phyloP scores from a whole-genome alignment of 495 filamentous ascomycete genomes.

The Neurospora tetrasperma region DNA sequence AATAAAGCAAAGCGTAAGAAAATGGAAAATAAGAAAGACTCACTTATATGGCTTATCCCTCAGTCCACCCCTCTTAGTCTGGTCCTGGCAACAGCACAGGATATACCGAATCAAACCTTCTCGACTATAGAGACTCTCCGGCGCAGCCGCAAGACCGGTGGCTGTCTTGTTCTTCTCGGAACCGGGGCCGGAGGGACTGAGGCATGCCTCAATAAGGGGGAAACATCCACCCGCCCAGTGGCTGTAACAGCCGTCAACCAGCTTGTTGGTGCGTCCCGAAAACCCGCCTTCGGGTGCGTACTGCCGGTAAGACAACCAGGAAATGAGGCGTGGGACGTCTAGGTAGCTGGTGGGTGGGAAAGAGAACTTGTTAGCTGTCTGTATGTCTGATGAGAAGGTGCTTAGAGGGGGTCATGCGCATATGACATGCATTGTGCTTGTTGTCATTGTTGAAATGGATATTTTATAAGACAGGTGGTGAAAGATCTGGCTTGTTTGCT shows the following conservation, averaged over 20 bases:
- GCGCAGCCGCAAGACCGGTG: slow-evolving; percentile 10
- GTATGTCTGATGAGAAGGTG: neutral
- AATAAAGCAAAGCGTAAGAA: neutral
- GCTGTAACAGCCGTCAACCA: slow-evolving; percentile 96
- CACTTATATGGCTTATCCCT: slow-evolving; percentile 91
- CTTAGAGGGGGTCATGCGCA: neutral
- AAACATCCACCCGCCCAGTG: slow-evolving; percentile 96
- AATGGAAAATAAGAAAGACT: slow-evolving; percentile 20
- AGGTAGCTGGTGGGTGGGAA: slow-evolving; percentile 47
- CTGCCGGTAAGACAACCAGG: slow-evolving; percentile 83
- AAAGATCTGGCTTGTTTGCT: neutral
- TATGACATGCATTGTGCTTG: slow-evolving; percentile 4
- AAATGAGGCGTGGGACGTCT: slow-evolving; percentile 63
- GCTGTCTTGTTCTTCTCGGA: neutral
- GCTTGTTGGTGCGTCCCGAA: slow-evolving; percentile 90
- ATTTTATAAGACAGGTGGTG: neutral
- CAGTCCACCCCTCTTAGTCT: slow-evolving; percentile 60
- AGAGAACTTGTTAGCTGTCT: neutral
- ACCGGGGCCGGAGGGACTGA: slow-evolving; percentile 24
- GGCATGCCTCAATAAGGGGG: slow-evolving; percentile 75
- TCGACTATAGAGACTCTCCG: slow-evolving; percentile 57
- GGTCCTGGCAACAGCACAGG: slow-evolving; percentile 72
- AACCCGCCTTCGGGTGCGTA: slow-evolving; percentile 88
- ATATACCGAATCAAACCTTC: slow-evolving; percentile 84
- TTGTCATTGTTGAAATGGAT: slow-evolving; percentile 9